These are phyloP conservation scores for Stygiomarasmius scandens DNA, from an alignment of 1,284 basidiomycete genomes.

Conservation along the genomic window DNA sequence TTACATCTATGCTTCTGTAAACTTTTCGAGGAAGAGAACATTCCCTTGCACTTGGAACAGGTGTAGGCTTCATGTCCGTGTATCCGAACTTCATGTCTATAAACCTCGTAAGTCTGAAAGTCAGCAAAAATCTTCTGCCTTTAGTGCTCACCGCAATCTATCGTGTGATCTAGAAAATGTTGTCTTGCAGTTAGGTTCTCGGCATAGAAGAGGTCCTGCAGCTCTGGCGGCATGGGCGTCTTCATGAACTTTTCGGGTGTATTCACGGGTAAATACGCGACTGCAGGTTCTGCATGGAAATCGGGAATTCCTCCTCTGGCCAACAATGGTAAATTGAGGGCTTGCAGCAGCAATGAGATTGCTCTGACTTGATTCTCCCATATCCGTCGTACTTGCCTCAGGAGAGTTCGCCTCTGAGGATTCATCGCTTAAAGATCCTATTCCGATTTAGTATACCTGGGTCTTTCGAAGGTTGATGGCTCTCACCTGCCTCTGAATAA, in stretches of 20 bases:
- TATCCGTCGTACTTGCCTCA: not conserved
- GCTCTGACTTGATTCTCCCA: too few relatives aligned
- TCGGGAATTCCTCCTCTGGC: not conserved
- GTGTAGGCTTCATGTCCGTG: not conserved
- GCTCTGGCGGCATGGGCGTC: not conserved
- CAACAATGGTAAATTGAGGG: not conserved
- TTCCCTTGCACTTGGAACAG: not conserved
- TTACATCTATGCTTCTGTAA: too few relatives aligned
- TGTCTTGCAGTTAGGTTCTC: not conserved
- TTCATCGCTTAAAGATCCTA: not conserved
- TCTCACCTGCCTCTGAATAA: not conserved
- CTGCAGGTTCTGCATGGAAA: not conserved
- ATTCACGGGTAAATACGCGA: constrained; percentile 1
- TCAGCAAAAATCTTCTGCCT: not conserved
- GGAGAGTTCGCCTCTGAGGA: not conserved
- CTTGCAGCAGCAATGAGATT: not conserved
- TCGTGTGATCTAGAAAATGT: constrained; percentile 4
- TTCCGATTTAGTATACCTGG: not conserved
- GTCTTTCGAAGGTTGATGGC: not conserved
- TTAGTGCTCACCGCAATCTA: not conserved
- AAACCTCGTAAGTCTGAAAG: not conserved
- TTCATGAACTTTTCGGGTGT: constrained; percentile 2
- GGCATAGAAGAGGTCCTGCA: constrained; percentile 1
- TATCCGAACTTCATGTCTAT: constrained; percentile 1
- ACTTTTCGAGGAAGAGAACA: too few relatives aligned